Evolutionary conservation across 257 asterid genomes (phyloP), one percentile per base, ranked within the genome.

Genomic region (Solanum ahanhuiri): DNA sequence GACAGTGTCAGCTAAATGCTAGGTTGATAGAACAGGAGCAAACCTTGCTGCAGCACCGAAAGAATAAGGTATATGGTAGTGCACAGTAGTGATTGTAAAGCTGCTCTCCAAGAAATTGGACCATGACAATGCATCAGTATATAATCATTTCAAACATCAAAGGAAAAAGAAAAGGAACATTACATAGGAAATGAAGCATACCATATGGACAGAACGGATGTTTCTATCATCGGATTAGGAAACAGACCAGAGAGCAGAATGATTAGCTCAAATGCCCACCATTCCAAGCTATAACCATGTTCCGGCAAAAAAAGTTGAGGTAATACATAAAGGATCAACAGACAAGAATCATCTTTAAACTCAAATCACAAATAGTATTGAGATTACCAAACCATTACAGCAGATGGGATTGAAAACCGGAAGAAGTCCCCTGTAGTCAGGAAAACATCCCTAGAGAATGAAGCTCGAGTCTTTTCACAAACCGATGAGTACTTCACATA

Each of bases 181-280:
- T 4, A 31, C 11, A 0, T 70, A 70, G 43, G 10, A 4, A 41
- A 34, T 9, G 25, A 79, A 48, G 64, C 57, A 76, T 88, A 93
- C 98, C 96, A 94, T 83, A 94, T 89, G 10, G 98, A 92, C 12
- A 95, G 90, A 84, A 95, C 98, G 0, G 97, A 94, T 37, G 98
- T 90, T 91, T 93, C 97, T 30, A 93, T 76, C 66, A 91, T 87
- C 12, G 99, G 99, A 89, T 96, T 95, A 37, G 98, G 98, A 83
- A 94, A 85, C 54, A 93, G 34, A n/a, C 98, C 98, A 7, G 98
- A 90, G 17, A 96, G 91, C 93, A 96, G 81, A 75, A 94, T 81
- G 51, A 94, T 81, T 28, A 96, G 87, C 93, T 96, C 99, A 85
- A 93, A 92, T 4, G 96, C 88, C 98, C 98, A 96, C 98, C 97